Evolutionary conservation across 805 yeast genomes (phyloP).

Genomic region (Saccharomycopsis sp.): DNA sequence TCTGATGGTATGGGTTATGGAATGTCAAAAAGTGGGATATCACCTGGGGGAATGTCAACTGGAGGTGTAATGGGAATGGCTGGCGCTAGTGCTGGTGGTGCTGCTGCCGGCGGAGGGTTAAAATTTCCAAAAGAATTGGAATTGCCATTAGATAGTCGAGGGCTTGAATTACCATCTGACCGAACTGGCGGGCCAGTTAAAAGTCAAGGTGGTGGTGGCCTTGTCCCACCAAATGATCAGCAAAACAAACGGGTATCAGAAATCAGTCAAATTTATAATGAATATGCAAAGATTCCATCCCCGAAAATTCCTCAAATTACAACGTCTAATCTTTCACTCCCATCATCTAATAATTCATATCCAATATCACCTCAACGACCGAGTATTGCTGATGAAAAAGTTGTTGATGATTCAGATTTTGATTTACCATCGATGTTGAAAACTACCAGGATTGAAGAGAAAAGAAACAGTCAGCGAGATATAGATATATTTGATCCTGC

Average conservation of each 20-base stretch:
- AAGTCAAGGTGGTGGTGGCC: background rate
- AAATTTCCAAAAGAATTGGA: constrained; percentile 1
- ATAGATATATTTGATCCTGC: constrained; percentile 21
- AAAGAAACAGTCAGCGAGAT: constrained; percentile 10
- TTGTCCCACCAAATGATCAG: background rate
- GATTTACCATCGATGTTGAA: constrained; percentile 14
- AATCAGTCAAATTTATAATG: constrained; percentile 29
- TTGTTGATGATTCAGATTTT: constrained; percentile 20
- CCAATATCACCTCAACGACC: background rate
- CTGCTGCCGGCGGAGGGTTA: background rate
- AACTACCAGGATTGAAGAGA: constrained; percentile 7
- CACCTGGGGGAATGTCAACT: background rate
- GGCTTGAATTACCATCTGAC: background rate
- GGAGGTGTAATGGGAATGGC: background rate
- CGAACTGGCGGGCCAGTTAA: background rate
- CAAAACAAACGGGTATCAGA: constrained; percentile 25
- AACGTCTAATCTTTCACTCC: no score
- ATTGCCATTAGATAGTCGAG: constrained; percentile 2
- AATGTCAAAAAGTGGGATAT: background rate
- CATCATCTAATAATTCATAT: background rate
- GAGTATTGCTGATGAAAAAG: constrained; percentile 11
- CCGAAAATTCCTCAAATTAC: no score
- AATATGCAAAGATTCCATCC: constrained; percentile 27
- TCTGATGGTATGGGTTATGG: no score
- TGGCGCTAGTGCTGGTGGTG: background rate